These are phyloP conservation scores for Ustilago bromivora DNA, from an alignment of 1,284 basidiomycete species.

Conservation along the genomic window DNA sequence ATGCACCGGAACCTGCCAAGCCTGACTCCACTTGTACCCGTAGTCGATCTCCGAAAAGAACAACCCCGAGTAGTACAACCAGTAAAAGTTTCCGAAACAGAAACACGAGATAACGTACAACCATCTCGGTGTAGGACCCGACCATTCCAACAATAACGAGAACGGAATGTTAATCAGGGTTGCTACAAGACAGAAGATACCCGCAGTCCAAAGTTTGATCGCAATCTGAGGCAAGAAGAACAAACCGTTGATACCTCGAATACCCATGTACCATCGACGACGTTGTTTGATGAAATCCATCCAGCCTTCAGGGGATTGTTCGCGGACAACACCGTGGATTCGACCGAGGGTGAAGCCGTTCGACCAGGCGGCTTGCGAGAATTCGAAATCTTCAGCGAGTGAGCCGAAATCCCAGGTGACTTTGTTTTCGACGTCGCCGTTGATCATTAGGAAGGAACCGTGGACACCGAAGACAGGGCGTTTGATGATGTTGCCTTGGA, in stretches of 20 bases:
- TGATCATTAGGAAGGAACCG: slow-evolving; percentile 71
- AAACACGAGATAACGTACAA: slow-evolving; percentile 70
- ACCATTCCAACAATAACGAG: slow-evolving; percentile 51
- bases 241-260: slow-evolving; percentile 67
- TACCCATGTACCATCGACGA: slow-evolving; percentile 71
- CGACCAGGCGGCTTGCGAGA: slow-evolving; percentile 71
- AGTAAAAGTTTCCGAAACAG: slow-evolving; percentile 71
- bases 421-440: slow-evolving; percentile 71
- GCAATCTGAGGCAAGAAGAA: slow-evolving; percentile 71
- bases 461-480: slow-evolving; percentile 71
- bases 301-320: slow-evolving; percentile 70
- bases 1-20: slow-evolving; percentile 68
- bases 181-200: slow-evolving; percentile 70
- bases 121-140: slow-evolving; percentile 68
- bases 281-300: slow-evolving; percentile 71
- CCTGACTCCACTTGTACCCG: slow-evolving; percentile 61
- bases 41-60: slow-evolving; percentile 69
- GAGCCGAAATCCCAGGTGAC: slow-evolving; percentile 70
- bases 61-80: slow-evolving; percentile 66
- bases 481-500: slow-evolving; percentile 71
- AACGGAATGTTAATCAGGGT: slow-evolving; percentile 71
- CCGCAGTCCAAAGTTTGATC: slow-evolving; percentile 71
- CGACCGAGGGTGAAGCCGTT: slow-evolving; percentile 71
- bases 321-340: slow-evolving; percentile 71
- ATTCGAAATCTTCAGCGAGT: slow-evolving; percentile 71